Base-by-base conservation (phyloP, 768 basidiomycete species). In the Amanita polypyramis region DNA sequence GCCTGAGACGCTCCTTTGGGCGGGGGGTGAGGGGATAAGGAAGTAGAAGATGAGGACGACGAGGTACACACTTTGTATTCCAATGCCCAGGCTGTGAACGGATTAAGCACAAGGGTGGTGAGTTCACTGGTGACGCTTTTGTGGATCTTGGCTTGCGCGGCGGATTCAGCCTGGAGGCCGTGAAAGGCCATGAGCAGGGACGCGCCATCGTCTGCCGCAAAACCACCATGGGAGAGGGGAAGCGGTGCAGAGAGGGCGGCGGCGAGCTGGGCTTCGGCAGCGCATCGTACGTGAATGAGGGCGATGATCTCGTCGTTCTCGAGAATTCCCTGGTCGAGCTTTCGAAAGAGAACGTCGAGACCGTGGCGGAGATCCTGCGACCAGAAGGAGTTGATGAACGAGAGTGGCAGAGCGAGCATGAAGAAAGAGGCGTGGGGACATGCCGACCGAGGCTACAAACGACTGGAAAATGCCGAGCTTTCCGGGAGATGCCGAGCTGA, bases 321-420 rank as follows among this genome's bases (percentile, higher is more conserved):
- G 12, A 72, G 6, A 56, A 70, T 42, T 52, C 83, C 89, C 74
- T 88, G 84, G 56, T 90, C 83, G 20, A 92, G 77, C 63, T 87
- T 83, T 37, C 59, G 63, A 60, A 79, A 90, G 27, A 92, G 65
- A 19, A 85, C 76, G 53, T 95, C 80, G 23, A 96, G 73, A 29
- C 92, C 93, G 51, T 68, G 77, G 38, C 88, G 74, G 60, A 90
- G 93, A 68, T 93, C 90, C 62, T 89, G 84, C 12, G 91, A 78
- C 93, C 93, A 96, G 70, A 96, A 96, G 25, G 91, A 93, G 63
- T 95, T 94, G 48, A 74, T 79, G 62, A 96, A 96, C 12, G 77
- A 76, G 50, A 90, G 72, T n/a, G 92, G 92, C 58, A 94, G 78
- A 37, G 90, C 87, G 53, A 95, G 68, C 54, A 89, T 85, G 52